Evolutionary conservation across 2,329 filamentous ascomycete genomes (phyloP), one percentile per base, ranked within the genome.

Genomic region (Nemania sp.): DNA sequence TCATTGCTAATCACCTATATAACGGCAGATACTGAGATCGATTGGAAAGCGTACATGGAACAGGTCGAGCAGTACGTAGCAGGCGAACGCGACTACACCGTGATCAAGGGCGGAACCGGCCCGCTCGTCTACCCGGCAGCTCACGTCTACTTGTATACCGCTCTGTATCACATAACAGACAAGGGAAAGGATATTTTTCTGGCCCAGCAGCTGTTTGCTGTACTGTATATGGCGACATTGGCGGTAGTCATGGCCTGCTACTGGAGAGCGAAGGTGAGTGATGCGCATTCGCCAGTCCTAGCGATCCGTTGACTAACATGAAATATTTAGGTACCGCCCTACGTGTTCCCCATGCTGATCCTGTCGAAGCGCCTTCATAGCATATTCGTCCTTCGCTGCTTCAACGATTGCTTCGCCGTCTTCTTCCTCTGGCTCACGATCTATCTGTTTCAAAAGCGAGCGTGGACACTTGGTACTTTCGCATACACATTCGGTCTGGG

Each of bases 21-120:
- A 6, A 23, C 17, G 20, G 42, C 62, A 80, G 94, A 99, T 70
- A 99, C 94, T 37, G 94, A 99, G 73, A 99, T 99, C 67, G 94
- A 99, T 74, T 99, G 93, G 93, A 82, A 81, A 54, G 91, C 94
- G 0, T 99, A 99, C 73, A 97, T 99, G 92, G 82, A 97, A 70
- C 94, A 99, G 68, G 80, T 97, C 39, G 75, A 81, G 34, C 86
- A 92, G 64, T 94, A 88, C 67, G 75, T 92, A 40, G 79, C 83
- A 15, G 94, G 94, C 66, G 92, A 97, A 77, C 85, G 89, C 68
- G 88, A 97, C 72, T 99, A 99, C 72, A 84, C 83, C 56, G 81
- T 86, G 53, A 92, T 99, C 68, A 82, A 87, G 67, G 94, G 94
- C 63, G 88, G 85, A 55, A 99, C 94, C 0, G 94, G 94, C 1